Evolutionary conservation across 352 stramenopile genomes (phyloP), one percentile per base, ranked within the genome.

Genomic region (Heterotrichella gracilis): DNA sequence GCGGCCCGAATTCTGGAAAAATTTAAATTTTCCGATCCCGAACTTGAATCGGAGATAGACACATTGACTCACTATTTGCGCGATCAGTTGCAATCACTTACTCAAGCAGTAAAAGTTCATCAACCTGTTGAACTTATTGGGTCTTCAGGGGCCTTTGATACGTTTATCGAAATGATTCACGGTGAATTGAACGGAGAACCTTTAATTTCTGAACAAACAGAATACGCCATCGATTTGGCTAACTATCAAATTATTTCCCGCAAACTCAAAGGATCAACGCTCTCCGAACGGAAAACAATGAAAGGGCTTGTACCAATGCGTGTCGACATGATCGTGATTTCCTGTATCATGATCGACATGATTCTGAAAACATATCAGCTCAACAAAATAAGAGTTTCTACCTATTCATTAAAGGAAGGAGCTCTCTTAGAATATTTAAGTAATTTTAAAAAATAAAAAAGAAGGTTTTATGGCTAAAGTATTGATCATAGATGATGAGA

Each of bases 391-490:
- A 53, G 32, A n/a, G 32, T 53, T 53, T 53, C 32, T 9, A n/a
- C n/a, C 9, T 53, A 53, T 53, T 53, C 32, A 53, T 53, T 53
- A n/a, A 53, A 53, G n/a, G 32, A 53, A 53, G 32, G 32, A n/a
- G 32, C 32, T 9, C 32, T 53, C n/a, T 17, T 53, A 53, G 32
- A 53, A 53, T 53, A 9, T 53, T 53, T 17, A 53, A 53, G n/a
- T 53, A 17, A 53, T 53, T 53, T 53, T 17, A 53, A 53, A 17
- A 17, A 53, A 53, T 17, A 53, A 9, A 53, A 53, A 9, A 53
- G n/a, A n/a, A n/a, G n/a, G n/a, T n/a, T n/a, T 53, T 53, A 53
- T 53, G 32, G 32, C 32, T 9, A 53, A 53, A 53, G n/a, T 53
- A 53, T n/a, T 53, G 32, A n/a, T 53, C 9, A 53, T n/a, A 53